Base-by-base conservation (phyloP, 78 protist genomes). In the Planoprotostelium fungivorum region DNA sequence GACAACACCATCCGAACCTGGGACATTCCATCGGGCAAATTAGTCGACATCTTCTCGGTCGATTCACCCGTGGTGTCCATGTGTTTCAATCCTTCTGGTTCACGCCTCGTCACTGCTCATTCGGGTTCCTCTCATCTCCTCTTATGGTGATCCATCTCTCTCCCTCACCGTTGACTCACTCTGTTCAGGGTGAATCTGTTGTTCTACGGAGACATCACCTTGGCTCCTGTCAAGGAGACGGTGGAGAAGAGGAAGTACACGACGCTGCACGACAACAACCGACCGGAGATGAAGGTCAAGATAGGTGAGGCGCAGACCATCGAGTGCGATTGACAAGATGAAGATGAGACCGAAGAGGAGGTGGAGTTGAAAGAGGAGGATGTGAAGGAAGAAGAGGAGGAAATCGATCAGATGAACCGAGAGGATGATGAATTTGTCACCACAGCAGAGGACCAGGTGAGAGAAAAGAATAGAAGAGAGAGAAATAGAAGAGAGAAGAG, bases 111-210 rank as follows among this genome's bases (percentile, higher is more conserved):
- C n/a, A 90, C 97, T 23, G 88, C 97, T 28, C 95, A 91, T 86
- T 83, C 84, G 31, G 90, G 51, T 38, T 51, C 88, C 29, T 34
- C 38, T 10, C 90, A 91, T 25, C 73, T 95, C 0, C 87, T 86
- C 89, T 84, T 95, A 5, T 95, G 97, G 92, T 51, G 94, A 38
- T 89, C 37, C 89, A 94, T 85, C 94, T 91, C 89, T 29, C 88
- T 29, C 88, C 88, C 38, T 95, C 73, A 5, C 5, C 5, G 73
- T 95, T 1, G 90, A 89, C 5, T 90, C 94, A 31, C 85, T 88
- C 5, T n/a, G 31, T 89, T 25, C 63, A 88, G 23, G 37, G 36
- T 35, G 34, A 35, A 25, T 87, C 89, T 29, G 1, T 84, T 0
- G 73, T 1, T 0, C 38, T 28, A 29, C 92, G 63, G 37, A 87